Conservation (phyloP, 2,329 filamentous ascomycete species). For the Colletotrichum australisinense region DNA sequence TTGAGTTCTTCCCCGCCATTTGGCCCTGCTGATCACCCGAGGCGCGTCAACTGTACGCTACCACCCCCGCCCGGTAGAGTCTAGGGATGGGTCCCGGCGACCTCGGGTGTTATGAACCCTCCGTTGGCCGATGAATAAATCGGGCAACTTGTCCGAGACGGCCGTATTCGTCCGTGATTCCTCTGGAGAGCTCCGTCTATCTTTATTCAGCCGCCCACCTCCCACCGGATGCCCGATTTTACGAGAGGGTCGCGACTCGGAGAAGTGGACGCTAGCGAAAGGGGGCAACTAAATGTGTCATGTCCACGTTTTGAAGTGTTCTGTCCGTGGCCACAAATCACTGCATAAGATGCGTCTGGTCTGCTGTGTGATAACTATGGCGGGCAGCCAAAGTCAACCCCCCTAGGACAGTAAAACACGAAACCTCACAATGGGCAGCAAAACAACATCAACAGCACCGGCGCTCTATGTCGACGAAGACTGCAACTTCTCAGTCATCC, state of each 20-base stretch:
- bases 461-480: conserved; percentile 24
- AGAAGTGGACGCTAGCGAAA: background rate
- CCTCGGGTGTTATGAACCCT: background rate
- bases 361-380: background rate
- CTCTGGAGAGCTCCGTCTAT: background rate
- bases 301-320: background rate
- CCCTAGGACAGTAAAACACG: too few species aligned
- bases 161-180: background rate
- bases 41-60: too few species aligned
- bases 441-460: background rate
- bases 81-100: background rate
- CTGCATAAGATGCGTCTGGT: background rate
- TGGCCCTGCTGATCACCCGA: background rate
- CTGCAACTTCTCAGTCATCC: conserved; percentile 14
- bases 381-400: background rate
- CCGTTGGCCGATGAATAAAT: background rate
- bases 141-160: background rate
- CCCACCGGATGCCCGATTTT: background rate
- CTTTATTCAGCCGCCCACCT: background rate
- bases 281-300: background rate
- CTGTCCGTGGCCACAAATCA: background rate
- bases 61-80: background rate
- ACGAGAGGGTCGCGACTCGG: background rate
- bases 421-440: background rate
- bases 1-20: background rate